Conservation (phyloP, 768 basidiomycete species). For the Naematelia encephala region DNA sequence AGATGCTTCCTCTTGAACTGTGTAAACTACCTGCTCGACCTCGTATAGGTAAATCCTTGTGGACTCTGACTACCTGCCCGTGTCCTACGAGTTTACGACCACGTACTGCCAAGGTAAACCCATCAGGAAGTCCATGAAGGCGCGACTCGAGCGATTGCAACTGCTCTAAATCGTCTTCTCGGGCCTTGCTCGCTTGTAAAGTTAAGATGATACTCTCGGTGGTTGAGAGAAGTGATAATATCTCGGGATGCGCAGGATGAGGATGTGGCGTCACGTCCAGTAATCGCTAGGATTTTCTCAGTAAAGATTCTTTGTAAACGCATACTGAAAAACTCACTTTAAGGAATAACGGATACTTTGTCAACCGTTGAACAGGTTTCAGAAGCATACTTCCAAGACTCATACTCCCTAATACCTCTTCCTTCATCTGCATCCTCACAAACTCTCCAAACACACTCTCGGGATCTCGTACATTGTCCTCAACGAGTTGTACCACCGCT, state of each 20-base stretch:
- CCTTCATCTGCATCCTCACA: constrained; percentile 59
- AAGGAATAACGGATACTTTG: constrained; percentile 69
- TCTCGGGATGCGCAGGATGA: constrained; percentile 69
- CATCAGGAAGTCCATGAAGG: constrained; percentile 61
- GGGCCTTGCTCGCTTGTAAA: constrained; percentile 76
- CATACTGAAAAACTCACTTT: constrained; percentile 58
- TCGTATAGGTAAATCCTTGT: constrained; percentile 11
- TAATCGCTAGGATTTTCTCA: constrained; percentile 58
- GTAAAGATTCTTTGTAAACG: not conserved
- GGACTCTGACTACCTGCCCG: constrained; percentile 59
- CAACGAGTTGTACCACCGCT: constrained; percentile 59
- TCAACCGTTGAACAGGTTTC: constrained; percentile 71
- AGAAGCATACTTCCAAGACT: constrained; percentile 65
- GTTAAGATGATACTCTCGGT: constrained; percentile 70
- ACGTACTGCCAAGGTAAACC: constrained; percentile 61
- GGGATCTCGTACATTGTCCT: constrained; percentile 56
- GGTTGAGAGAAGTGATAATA: constrained; percentile 61
- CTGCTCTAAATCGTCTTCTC: constrained; percentile 81
- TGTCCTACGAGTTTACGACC: constrained; percentile 72
- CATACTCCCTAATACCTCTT: constrained; percentile 61
- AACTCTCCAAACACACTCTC: constrained; percentile 80
- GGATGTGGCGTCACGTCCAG: constrained; percentile 64
- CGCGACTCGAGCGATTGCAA: constrained; percentile 62
- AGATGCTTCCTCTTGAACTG: constrained; percentile 26
- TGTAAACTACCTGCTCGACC: constrained; percentile 20